phyloP scores from a whole-genome alignment of 169 alveolate species.

The Sarcocystis neurona region DNA sequence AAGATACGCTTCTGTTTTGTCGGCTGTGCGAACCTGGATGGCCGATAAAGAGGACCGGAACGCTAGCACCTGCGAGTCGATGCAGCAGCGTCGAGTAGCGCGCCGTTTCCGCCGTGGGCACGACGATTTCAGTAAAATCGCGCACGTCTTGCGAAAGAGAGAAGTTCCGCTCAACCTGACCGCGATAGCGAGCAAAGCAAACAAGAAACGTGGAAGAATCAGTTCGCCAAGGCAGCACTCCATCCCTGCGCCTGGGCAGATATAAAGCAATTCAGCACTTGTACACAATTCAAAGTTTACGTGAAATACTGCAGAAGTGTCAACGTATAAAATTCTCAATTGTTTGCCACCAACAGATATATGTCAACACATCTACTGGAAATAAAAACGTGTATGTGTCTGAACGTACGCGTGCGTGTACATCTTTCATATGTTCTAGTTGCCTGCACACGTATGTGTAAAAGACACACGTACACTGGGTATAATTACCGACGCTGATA shows the following conservation, averaged over 20 bases:
- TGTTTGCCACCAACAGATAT: too few species aligned
- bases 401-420: not conserved
- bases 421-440: not conserved
- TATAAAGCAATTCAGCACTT: not conserved
- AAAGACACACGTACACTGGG: too few species aligned
- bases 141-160: conserved; percentile 11
- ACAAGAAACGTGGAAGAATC: not conserved
- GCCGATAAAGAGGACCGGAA: conserved; percentile 91
- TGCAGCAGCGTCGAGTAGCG: conserved; percentile 84
- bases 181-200: not conserved
- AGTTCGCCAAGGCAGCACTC: too few species aligned
- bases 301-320: too few species aligned
- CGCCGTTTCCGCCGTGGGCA: conserved; percentile 92
- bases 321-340: too few species aligned
- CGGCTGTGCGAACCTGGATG: conserved; percentile 81
- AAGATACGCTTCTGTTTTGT: too few species aligned
- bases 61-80: conserved; percentile 78
- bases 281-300: not conserved
- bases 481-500: not conserved
- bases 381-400: not conserved
- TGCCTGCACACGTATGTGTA: not conserved
- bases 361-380: not conserved
- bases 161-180: not conserved
- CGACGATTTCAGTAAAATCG: conserved; percentile 87
- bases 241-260: too few species aligned